Conservation (phyloP, 352 stramenopile genomes). For the Globisporangium spinosum region DNA sequence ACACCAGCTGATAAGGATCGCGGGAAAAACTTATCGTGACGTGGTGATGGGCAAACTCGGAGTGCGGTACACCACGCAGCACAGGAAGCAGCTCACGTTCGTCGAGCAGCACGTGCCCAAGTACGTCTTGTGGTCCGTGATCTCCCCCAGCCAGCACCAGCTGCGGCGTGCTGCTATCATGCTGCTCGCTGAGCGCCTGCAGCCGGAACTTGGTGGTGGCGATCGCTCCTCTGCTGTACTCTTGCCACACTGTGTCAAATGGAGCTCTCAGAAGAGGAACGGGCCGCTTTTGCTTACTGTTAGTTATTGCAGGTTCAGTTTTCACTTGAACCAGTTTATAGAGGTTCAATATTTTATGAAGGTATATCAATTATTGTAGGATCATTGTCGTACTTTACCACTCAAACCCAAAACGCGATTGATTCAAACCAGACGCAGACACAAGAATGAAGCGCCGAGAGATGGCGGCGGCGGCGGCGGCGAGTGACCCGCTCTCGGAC, state of each 20-base stretch:
- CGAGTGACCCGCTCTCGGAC: conserved; percentile 7
- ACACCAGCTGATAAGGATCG: not conserved
- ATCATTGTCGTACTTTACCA: not conserved
- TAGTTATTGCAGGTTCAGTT: no score
- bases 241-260: conserved; percentile 38
- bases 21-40: not conserved
- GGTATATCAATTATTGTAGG: no score
- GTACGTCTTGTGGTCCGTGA: conserved; percentile 78
- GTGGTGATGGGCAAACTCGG: not conserved
- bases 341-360: no score
- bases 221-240: conserved; percentile 22
- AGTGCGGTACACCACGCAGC: no score
- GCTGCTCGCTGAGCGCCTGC: not conserved
- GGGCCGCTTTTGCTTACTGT: no score
- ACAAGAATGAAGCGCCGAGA: conserved; percentile 14
- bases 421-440: not conserved
- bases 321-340: no score
- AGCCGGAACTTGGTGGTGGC: conserved; percentile 65
- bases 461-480: not conserved
- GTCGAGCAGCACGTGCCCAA: conserved; percentile 65
- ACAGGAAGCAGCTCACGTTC: conserved; percentile 17
- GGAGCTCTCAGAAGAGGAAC: conserved; percentile 22
- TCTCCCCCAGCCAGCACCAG: conserved; percentile 34
- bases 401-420: not conserved
- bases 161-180: conserved; percentile 1